Evolutionary conservation across 805 yeast species (phyloP).

Genomic region (Lachancea sp.): DNA sequence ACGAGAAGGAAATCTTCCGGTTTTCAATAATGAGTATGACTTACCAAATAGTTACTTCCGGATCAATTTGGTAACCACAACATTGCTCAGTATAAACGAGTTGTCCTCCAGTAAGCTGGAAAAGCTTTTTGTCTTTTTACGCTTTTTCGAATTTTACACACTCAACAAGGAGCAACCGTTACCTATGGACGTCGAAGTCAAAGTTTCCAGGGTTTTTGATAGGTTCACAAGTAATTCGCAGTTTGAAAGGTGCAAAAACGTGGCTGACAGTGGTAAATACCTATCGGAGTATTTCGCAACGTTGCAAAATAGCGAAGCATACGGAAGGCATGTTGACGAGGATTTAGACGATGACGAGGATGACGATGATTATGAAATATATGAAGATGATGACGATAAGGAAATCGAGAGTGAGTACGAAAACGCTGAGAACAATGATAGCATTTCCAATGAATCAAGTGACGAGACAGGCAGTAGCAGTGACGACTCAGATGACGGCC

Average conservation of each 20-base stretch:
- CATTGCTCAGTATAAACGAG: slow-evolving; percentile 34
- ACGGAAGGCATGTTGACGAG: background rate
- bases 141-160: slow-evolving; percentile 65
- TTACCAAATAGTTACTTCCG: slow-evolving; percentile 65
- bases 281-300: slow-evolving; percentile 22
- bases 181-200: slow-evolving; percentile 56
- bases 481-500: slow-evolving; percentile 14
- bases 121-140: slow-evolving; percentile 39
- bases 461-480: slow-evolving; percentile 14
- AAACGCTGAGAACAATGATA: slow-evolving; percentile 15
- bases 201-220: slow-evolving; percentile 40
- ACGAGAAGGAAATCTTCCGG: slow-evolving; percentile 48
- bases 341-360: slow-evolving; percentile 19
- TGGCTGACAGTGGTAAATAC: slow-evolving; percentile 39
- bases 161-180: slow-evolving; percentile 55
- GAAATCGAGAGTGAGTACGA: slow-evolving; percentile 6
- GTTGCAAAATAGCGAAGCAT: background rate
- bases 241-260: slow-evolving; percentile 33
- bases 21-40: slow-evolving; percentile 43
- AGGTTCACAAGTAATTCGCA: slow-evolving; percentile 22
- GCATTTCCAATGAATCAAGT: slow-evolving; percentile 11
- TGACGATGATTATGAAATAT: slow-evolving; percentile 31
- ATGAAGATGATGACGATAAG: slow-evolving; percentile 23
- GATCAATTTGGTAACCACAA: slow-evolving; percentile 45
- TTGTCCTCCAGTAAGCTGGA: slow-evolving; percentile 15